A percentile compares a stretch with the other conserved stretches of the same genome.
Conservation (phyloP, 169 alveolate genomes). For the Cardiosporidium cionae region DNA sequence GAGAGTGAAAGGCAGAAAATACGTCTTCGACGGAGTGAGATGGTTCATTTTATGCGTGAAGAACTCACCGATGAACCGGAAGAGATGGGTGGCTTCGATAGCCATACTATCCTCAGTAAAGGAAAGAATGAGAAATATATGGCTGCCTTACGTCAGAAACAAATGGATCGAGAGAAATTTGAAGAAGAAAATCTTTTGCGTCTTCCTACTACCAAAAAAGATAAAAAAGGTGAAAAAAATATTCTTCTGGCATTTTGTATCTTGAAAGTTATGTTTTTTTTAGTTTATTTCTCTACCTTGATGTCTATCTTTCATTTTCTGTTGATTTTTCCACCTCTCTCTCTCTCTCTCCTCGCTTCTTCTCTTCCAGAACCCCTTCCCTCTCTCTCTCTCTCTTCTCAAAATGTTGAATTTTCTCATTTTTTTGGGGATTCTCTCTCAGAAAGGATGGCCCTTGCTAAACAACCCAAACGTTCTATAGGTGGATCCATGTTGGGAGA, state of each 20-base stretch:
- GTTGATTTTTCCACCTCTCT: not conserved
- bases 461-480: not conserved
- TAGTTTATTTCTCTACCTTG: not conserved
- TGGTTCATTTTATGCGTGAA: not conserved
- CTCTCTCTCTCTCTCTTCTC: too few species aligned
- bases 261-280: not conserved
- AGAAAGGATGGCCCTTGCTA: not conserved
- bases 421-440: not conserved
- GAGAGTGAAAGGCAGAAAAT: not conserved
- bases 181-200: not conserved
- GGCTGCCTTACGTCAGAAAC: not conserved
- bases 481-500: not conserved
- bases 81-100: not conserved
- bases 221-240: not conserved
- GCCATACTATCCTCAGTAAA: too few species aligned
- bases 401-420: not conserved
- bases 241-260: not conserved
- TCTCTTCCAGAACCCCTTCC: not conserved
- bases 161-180: not conserved
- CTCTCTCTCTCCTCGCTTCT: not conserved
- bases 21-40: not conserved
- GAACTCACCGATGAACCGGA: not conserved
- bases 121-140: not conserved
- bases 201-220: not conserved
- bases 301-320: not conserved